Evolutionary conservation across 306 rosid species (phyloP).

Genomic region (Begonia peltatifolia): DNA sequence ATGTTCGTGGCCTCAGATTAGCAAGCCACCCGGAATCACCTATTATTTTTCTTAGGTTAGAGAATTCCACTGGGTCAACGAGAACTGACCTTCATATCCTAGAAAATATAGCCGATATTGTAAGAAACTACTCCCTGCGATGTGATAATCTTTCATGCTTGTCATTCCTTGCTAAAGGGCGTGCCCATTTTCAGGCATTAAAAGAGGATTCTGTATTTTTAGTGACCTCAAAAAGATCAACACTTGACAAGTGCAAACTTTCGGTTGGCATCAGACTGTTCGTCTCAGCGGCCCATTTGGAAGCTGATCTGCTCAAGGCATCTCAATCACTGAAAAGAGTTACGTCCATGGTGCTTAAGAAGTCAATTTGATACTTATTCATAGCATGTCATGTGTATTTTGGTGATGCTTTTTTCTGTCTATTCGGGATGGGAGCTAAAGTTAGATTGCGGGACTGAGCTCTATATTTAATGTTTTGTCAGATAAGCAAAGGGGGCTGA

Average conservation of each 20-base stretch:
- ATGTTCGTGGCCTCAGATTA: conserved; percentile 39
- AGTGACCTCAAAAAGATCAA: conserved; percentile 62
- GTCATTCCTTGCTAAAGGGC: not conserved
- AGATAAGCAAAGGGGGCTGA: no score
- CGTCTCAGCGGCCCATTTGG: conserved; percentile 64
- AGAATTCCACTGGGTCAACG: conserved; percentile 54
- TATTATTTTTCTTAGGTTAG: conserved; percentile 61
- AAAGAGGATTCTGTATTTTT: conserved; percentile 61
- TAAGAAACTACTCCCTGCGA: conserved; percentile 21
- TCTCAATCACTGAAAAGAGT: conserved; percentile 52
- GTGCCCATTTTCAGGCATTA: conserved; percentile 37
- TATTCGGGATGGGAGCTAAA: no score
- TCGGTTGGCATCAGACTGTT: conserved; percentile 61
- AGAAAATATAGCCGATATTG: conserved; percentile 51
- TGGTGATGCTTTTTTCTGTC: no score
- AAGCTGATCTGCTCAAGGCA: conserved; percentile 54
- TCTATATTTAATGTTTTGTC: no score
- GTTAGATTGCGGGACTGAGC: no score
- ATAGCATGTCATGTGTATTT: no score
- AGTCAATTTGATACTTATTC: not conserved
- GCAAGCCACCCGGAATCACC: conserved; percentile 83
- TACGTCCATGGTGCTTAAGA: conserved; percentile 40
- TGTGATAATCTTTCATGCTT: conserved; percentile 7
- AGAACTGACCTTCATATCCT: conserved; percentile 55
- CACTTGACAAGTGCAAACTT: conserved; percentile 53